Conservation (phyloP, 2,329 filamentous ascomycete species). For the Botrytis paeoniae region DNA sequence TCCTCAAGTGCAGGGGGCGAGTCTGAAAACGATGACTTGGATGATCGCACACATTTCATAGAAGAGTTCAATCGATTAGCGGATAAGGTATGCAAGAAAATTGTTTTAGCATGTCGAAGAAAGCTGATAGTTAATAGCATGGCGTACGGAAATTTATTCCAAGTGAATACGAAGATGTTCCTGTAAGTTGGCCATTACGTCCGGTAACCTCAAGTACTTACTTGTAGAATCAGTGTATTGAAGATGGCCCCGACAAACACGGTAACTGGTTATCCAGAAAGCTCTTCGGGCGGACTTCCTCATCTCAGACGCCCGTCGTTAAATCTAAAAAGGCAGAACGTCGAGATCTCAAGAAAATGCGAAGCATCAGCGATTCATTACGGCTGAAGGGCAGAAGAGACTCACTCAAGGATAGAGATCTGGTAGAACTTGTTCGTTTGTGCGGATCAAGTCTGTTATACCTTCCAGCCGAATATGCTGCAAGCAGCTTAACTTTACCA, state of each 20-base stretch:
- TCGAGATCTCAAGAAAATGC: slow-evolving; percentile 43
- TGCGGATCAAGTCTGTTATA: slow-evolving; percentile 62
- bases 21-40: slow-evolving; percentile 49
- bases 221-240: slow-evolving; percentile 12
- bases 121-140: slow-evolving; percentile 43
- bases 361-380: slow-evolving; percentile 55
- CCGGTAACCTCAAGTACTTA: neutral
- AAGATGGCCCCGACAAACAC: slow-evolving; percentile 30
- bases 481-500: slow-evolving; percentile 56
- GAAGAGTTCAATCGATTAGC: slow-evolving; percentile 60
- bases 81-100: slow-evolving; percentile 46
- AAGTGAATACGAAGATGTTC: slow-evolving; percentile 28
- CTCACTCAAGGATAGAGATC: slow-evolving; percentile 47
- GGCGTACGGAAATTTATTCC: slow-evolving; percentile 43
- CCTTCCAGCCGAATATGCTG: slow-evolving; percentile 57
- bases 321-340: slow-evolving; percentile 28
- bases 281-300: slow-evolving; percentile 40
- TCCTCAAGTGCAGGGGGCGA: slow-evolving; percentile 51
- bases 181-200: slow-evolving; percentile 23
- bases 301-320: slow-evolving; percentile 34
- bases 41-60: slow-evolving; percentile 49
- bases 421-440: slow-evolving; percentile 59
- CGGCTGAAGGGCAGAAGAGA: slow-evolving; percentile 47
- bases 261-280: slow-evolving; percentile 42
- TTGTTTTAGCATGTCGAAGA: neutral